phyloP scores from a whole-genome alignment of 2,329 filamentous ascomycete genomes.

The Clathrospora elynae region DNA sequence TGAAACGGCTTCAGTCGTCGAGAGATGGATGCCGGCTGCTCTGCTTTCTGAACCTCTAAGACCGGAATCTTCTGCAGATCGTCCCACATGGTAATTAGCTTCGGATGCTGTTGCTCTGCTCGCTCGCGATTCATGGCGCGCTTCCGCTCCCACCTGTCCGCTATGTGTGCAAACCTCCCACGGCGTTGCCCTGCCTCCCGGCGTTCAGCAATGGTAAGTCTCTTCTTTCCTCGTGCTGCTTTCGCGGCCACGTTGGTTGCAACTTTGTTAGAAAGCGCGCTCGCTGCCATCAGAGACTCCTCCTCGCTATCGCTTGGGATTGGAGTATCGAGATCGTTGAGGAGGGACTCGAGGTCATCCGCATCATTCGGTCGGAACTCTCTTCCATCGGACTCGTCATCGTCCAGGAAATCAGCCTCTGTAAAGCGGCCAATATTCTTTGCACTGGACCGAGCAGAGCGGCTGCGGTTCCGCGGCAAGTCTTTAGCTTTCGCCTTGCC shows the following conservation, averaged over 20 bases:
- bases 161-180: slow-evolving; percentile 41
- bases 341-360: slow-evolving; percentile 28
- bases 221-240: slow-evolving; percentile 32
- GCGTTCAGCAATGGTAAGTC: slow-evolving; percentile 31
- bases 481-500: slow-evolving; percentile 31
- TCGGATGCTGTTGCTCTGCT: slow-evolving; percentile 77
- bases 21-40: slow-evolving; percentile 77
- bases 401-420: slow-evolving; percentile 25
- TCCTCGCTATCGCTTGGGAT: slow-evolving; percentile 36
- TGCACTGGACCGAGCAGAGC: slow-evolving; percentile 27
- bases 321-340: slow-evolving; percentile 25
- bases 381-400: slow-evolving; percentile 34
- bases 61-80: slow-evolving; percentile 70
- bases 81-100: slow-evolving; percentile 82
- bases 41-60: slow-evolving; percentile 66
- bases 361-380: slow-evolving; percentile 37
- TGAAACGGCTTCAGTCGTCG: slow-evolving; percentile 91
- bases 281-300: slow-evolving; percentile 29
- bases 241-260: slow-evolving; percentile 16
- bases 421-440: slow-evolving; percentile 21
- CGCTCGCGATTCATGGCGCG: slow-evolving; percentile 64
- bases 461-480: slow-evolving; percentile 19
- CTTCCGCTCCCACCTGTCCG: slow-evolving; percentile 50
- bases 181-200: slow-evolving; percentile 24
- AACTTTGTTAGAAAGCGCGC: slow-evolving; percentile 24